Evolutionary conservation across 116 monocot species (phyloP).

Genomic region (Papilionanthe hybrid): DNA sequence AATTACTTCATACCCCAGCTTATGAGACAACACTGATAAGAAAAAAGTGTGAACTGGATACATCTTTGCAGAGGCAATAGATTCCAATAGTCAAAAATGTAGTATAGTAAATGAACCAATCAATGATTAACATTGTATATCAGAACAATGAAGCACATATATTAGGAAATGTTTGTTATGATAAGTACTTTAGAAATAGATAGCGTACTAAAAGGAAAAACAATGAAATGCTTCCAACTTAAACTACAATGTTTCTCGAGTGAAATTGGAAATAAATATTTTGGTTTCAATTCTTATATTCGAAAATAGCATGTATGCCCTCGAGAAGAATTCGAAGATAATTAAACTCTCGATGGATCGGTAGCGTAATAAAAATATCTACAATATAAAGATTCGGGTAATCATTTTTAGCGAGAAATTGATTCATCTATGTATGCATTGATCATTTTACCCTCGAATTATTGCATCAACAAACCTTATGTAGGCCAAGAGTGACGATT

Average conservation of each 20-base stretch:
- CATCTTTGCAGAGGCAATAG: background rate
- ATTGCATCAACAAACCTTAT: constrained; percentile 53
- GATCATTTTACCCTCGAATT: background rate
- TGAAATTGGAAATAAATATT: background rate
- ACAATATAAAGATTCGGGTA: background rate
- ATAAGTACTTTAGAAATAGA: background rate
- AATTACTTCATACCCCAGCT: too few relatives aligned
- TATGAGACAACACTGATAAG: background rate
- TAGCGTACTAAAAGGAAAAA: background rate
- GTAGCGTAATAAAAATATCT: background rate
- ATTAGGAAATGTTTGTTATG: background rate
- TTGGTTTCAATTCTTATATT: background rate
- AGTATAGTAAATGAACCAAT: background rate
- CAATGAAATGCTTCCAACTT: background rate
- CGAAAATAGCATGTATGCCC: background rate
- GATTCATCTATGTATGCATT: background rate
- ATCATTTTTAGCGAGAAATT: constrained; percentile 1
- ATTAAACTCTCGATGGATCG: background rate
- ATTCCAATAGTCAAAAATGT: background rate
- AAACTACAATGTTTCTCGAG: background rate
- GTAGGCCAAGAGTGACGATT: constrained; percentile 69
- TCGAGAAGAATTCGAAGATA: background rate
- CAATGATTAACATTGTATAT: background rate
- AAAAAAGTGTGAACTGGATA: background rate
- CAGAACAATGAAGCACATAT: background rate